Evolutionary conservation across 768 basidiomycete species (phyloP), one percentile per base, ranked within the genome.

Genomic region (Leucosporidium scottii): DNA sequence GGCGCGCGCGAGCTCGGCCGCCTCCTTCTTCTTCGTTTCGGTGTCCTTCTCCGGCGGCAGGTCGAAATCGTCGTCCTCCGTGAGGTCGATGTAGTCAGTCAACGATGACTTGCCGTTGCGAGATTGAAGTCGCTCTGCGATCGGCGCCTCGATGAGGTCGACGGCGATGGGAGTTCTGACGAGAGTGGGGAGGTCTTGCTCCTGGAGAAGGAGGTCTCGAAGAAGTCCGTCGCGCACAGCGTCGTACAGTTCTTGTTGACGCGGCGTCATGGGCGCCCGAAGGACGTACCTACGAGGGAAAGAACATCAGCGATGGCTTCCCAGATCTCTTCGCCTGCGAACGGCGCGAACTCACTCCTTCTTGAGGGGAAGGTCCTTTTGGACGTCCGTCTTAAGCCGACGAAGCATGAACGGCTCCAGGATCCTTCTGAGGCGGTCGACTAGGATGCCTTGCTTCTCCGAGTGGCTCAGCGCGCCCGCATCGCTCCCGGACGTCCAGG

Each of bases 401-500:
- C 96, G 86, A 0, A 98, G 82, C 34, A 98, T 83, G 82, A 98
- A 99, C 1, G 96, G 96, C 73, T 93, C 91, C 58, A 99, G 85
- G 74, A 99, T 93, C 2, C 85, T 84, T 77, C 66, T 70, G 21
- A 76, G 67, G 51, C 74, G 73, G 25, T 61, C 59, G 36, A 67
- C 72, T 2, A 76, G 54, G 4, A 73, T 39, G 18, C 48, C 49
- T 2, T 61, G 56, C 64, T 71, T 59, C 18, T 53, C 59, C 10
- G 86, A 87, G 64, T 64, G 62, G 36, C 10, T 59, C 3, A 74
- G 60, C 12, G 53, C 28, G 34, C 6, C 34, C 8, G 65, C 47
- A 10, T 90, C 82, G 75, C 87, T 86, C 75, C 90, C 90, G 84
- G 86, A 87, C 64, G 66, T 67, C 30, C 65, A 17, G 5, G 60